phyloP scores from a whole-genome alignment of 768 basidiomycete species.

The Epithele typhae region DNA sequence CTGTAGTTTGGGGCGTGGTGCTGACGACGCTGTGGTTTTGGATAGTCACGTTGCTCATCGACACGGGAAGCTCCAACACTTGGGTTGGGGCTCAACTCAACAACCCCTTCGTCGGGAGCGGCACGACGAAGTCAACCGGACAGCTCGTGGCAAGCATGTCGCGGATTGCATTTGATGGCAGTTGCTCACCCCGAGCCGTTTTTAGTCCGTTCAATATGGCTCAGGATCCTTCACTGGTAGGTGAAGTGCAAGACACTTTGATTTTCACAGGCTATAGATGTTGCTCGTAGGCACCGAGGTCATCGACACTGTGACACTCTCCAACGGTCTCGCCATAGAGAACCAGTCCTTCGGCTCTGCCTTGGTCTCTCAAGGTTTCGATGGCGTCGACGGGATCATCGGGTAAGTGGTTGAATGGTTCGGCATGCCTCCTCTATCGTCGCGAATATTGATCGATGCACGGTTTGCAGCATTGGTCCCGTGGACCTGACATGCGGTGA shows the following conservation, averaged over 20 bases:
- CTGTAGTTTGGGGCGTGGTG: background rate
- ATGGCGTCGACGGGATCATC: slow-evolving; percentile 59
- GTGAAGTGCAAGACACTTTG: background rate
- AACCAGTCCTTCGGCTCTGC: slow-evolving; percentile 66
- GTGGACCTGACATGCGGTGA: slow-evolving; percentile 35
- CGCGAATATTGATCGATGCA: too few species aligned
- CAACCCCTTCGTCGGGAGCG: slow-evolving; percentile 3
- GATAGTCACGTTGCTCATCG: slow-evolving; percentile 46
- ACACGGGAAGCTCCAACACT: slow-evolving; percentile 51
- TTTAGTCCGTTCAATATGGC: slow-evolving; percentile 17
- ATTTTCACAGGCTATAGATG: background rate
- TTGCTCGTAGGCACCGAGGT: slow-evolving; percentile 12
- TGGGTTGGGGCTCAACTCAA: slow-evolving; percentile 46
- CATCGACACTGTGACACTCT: slow-evolving; percentile 52
- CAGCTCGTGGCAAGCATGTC: slow-evolving; percentile 16
- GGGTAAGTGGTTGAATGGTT: slow-evolving; percentile 35
- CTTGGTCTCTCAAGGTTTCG: slow-evolving; percentile 34
- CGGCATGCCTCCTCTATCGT: too few species aligned
- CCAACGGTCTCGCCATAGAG: slow-evolving; percentile 43
- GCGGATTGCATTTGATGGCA: too few species aligned
- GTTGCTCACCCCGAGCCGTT: too few species aligned
- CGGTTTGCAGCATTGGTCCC: slow-evolving; percentile 45
- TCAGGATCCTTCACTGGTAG: slow-evolving; percentile 13
- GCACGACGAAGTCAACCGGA: slow-evolving; percentile 12
- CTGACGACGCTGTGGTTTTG: background rate